Percentiles rank a stretch among this genome's conserved stretches.
Conservation (phyloP, 208 protist genomes). For the Wallacemonas collosoma region DNA sequence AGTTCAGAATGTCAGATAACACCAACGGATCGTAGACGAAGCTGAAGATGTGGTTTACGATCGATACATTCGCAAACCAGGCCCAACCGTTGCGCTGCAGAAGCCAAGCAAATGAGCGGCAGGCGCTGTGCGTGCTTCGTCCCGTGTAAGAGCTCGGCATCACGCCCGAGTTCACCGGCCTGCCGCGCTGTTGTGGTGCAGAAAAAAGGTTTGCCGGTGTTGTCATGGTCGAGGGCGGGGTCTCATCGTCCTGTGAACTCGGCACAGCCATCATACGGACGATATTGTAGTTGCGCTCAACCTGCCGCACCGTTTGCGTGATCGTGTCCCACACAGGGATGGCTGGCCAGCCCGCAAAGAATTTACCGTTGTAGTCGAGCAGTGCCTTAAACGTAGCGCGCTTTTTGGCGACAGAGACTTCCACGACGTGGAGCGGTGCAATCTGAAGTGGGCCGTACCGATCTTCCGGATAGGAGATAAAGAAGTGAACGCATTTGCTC, state of each 20-base stretch:
- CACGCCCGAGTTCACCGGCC: too few species aligned
- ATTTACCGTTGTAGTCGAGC: constrained; percentile 54
- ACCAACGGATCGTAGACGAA: constrained; percentile 38
- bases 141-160: background rate
- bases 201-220: constrained; percentile 5
- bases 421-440: constrained; percentile 48
- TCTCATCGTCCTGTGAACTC: background rate
- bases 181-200: background rate
- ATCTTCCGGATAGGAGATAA: constrained; percentile 32
- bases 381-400: constrained; percentile 36
- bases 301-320: constrained; percentile 33
- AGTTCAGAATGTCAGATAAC: constrained; percentile 43
- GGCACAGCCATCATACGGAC: constrained; percentile 1
- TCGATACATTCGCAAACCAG: constrained; percentile 37
- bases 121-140: background rate
- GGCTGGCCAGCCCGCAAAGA: constrained; percentile 73
- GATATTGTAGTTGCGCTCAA: constrained; percentile 60
- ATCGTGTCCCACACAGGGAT: constrained; percentile 68
- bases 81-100: constrained; percentile 24
- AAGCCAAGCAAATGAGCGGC: constrained; percentile 15
- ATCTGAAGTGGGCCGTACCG: constrained; percentile 27
- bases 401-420: constrained; percentile 62
- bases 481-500: constrained; percentile 40
- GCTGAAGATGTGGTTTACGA: constrained; percentile 34
- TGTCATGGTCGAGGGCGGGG: background rate